Evolutionary conservation across 352 stramenopile genomes (phyloP), one percentile per base, ranked within the genome.

Genomic region (Phytophthora gonapodyides): DNA sequence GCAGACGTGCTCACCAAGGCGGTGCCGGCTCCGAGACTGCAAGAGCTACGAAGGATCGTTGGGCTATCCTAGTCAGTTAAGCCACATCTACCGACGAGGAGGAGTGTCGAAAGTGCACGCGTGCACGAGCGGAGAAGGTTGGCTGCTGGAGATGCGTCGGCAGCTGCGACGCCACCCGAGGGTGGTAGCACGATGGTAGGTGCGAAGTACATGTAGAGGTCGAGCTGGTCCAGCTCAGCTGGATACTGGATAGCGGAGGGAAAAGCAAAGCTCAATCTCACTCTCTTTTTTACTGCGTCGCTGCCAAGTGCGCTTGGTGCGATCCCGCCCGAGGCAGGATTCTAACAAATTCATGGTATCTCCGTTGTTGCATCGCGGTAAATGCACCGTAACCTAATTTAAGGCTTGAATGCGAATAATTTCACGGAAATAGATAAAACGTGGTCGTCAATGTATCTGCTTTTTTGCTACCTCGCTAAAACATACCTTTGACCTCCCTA

Each of bases 1-100:
- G 46, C 45, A n/a, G 61, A 69, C 45, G 5, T 69, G 19, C 12
- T 69, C 1, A 60, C 50, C 15, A 69, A 69, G 19, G 38, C 36
- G 7, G 7, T 68, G 4, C 8, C 15, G 4, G 52, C 43, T 3
- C 53, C 33, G 19, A 36, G 52, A 16, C 7, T 62, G 34, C n/a
- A 1, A 11, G 54, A 21, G 5, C 16, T 55, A 44, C 24, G 54
- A n/a, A 24, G 9, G n/a, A 24, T 33, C 9, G 40, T 59, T 5
- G 38, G 38, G 0, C 13, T 50, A 6, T 33, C 5, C 27, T 34
- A 24, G 21, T 24, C 21, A 3, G 21, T 24, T 24, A 3, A 11
- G 5, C 50, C 40, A n/a, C 9, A 38, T 33, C 27, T 42, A 31
- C 40, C 38, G 51, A 16, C 21, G 50, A 57, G 50, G 50, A 49